Evolutionary conservation across 257 asterid species (phyloP).

Genomic region (Plantago elongata): DNA sequence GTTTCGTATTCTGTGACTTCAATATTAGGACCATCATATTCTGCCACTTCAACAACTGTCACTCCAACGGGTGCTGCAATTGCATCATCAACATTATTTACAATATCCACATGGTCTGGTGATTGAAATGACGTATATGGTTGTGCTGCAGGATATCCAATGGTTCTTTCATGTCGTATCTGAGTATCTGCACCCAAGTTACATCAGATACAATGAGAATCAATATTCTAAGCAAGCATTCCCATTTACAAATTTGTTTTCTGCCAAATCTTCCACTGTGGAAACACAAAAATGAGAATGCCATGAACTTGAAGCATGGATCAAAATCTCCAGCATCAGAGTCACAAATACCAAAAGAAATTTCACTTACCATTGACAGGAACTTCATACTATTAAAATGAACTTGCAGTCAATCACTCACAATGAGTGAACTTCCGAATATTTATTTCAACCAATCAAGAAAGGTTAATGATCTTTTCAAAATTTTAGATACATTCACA

Average conservation of each 20-base stretch:
- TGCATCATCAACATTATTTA: slow-evolving; percentile 57
- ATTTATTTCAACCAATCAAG: too few species aligned
- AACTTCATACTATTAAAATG: too few species aligned
- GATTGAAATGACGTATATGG: slow-evolving; percentile 48
- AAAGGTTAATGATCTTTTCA: too few species aligned
- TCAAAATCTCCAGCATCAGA: too few species aligned
- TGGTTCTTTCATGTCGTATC: slow-evolving; percentile 49
- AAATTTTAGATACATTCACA: too few species aligned
- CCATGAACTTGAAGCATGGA: too few species aligned
- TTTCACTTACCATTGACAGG: too few species aligned
- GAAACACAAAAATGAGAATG: too few species aligned
- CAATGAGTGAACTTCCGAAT: too few species aligned
- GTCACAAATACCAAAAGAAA: too few species aligned
- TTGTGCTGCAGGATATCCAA: slow-evolving; percentile 40
- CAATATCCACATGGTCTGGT: slow-evolving; percentile 63
- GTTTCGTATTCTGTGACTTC: slow-evolving; percentile 50
- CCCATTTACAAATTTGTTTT: neutral
- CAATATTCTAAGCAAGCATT: neutral
- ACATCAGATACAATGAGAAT: neutral
- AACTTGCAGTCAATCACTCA: too few species aligned
- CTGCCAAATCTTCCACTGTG: too few species aligned
- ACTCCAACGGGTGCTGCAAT: slow-evolving; percentile 37
- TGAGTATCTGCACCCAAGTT: slow-evolving; percentile 49
- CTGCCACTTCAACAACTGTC: slow-evolving; percentile 56
- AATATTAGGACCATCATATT: slow-evolving; percentile 39